These are phyloP conservation scores for Mycena filopes DNA, from an alignment of 768 basidiomycete genomes.

Conservation along the genomic window DNA sequence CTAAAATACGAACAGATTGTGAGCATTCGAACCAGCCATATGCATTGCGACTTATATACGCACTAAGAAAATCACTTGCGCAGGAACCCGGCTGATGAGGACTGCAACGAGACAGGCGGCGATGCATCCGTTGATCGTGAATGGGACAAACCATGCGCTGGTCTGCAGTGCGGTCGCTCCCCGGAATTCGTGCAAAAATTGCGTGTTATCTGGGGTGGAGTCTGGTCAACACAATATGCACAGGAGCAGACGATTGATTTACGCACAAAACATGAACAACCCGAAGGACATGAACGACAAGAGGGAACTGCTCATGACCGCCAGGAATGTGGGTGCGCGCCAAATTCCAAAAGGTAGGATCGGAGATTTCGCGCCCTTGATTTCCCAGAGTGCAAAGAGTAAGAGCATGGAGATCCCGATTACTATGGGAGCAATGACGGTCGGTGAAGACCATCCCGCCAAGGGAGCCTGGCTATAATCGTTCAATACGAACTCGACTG, in stretches of 20 bases:
- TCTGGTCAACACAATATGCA: no score
- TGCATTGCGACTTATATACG: background rate
- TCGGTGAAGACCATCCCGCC: constrained; percentile 5
- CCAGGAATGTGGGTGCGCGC: constrained; percentile 17
- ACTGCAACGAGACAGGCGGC: constrained; percentile 14
- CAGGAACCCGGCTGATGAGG: constrained; percentile 13
- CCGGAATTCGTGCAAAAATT: constrained; percentile 17
- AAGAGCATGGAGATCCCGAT: constrained; percentile 8
- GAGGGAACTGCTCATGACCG: constrained; percentile 9
- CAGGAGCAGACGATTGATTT: background rate
- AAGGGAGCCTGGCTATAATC: constrained; percentile 7
- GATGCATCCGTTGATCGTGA: constrained; percentile 17
- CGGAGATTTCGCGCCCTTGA: constrained; percentile 16
- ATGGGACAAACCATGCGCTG: constrained; percentile 11
- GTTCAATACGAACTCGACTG: background rate
- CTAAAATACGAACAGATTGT: background rate
- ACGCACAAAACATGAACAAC: constrained; percentile 16
- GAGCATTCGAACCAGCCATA: background rate
- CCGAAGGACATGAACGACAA: constrained; percentile 22
- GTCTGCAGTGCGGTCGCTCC: constrained; percentile 7
- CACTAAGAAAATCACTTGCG: constrained; percentile 16
- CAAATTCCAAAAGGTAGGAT: constrained; percentile 18
- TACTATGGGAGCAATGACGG: constrained; percentile 6
- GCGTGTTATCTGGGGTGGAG: constrained; percentile 1
- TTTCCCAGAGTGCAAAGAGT: constrained; percentile 14